Conservation (phyloP, 257 asterid species). For the Coffea eugenioides region DNA sequence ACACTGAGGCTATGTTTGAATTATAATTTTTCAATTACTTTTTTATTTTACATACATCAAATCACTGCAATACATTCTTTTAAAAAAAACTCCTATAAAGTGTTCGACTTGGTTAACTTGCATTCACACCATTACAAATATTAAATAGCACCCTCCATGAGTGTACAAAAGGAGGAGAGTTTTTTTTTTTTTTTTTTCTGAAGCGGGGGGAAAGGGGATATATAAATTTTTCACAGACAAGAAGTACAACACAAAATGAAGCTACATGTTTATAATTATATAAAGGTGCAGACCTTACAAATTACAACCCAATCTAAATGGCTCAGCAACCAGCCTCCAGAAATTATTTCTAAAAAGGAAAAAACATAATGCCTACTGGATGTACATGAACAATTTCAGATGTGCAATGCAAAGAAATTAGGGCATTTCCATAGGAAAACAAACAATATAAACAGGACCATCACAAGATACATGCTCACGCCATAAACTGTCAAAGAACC, state of each 20-base stretch:
- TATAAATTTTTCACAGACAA: too few species aligned
- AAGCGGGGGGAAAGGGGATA: too few species aligned
- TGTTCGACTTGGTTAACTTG: too few species aligned
- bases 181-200: too few species aligned
- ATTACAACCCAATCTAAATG: not conserved
- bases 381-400: not conserved
- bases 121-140: too few species aligned
- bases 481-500: constrained; percentile 23
- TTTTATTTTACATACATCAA: too few species aligned
- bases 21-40: too few species aligned
- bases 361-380: not conserved
- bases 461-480: constrained; percentile 29
- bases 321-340: not conserved
- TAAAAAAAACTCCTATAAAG: too few species aligned
- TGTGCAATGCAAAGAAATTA: not conserved
- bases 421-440: constrained; percentile 43
- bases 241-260: not conserved
- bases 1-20: too few species aligned
- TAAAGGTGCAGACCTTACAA: not conserved
- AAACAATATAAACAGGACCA: constrained; percentile 35
- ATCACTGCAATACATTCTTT: too few species aligned
- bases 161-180: too few species aligned
- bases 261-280: not conserved
- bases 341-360: not conserved
- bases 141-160: too few species aligned